Conservation (phyloP, 2,329 filamentous ascomycete species). For the Clarireedia hainanense region DNA sequence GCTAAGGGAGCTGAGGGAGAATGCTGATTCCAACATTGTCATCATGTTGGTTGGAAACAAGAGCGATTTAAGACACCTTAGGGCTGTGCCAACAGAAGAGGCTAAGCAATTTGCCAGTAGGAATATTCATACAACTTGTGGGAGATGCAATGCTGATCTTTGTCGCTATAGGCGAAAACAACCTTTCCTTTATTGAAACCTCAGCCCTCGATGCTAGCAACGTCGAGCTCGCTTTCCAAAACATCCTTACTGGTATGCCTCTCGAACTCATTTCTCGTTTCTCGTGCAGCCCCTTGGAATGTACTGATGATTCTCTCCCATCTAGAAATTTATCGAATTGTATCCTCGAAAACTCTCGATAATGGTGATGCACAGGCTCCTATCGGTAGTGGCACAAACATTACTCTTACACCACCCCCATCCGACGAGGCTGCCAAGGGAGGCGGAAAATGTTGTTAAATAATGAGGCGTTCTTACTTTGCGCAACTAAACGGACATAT, state of each 20-base stretch:
- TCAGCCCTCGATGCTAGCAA: slow-evolving; percentile 98
- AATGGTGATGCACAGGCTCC: slow-evolving; percentile 77
- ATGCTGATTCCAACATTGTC: slow-evolving; percentile 97
- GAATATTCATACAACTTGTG: slow-evolving; percentile 19
- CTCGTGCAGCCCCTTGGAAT: background rate
- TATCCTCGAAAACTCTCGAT: slow-evolving; percentile 94
- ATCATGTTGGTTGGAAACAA: slow-evolving; percentile 99
- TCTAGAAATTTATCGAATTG: slow-evolving; percentile 97
- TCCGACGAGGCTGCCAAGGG: slow-evolving; percentile 69
- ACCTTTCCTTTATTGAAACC: slow-evolving; percentile 98
- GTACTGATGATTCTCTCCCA: slow-evolving; percentile 10
- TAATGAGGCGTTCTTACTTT: slow-evolving; percentile 10
- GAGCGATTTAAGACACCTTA: slow-evolving; percentile 98
- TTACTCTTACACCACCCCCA: slow-evolving; percentile 79
- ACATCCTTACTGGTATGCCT: slow-evolving; percentile 85
- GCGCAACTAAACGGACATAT: slow-evolving; percentile 12
- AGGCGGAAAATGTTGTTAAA: slow-evolving; percentile 69
- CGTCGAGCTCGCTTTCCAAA: slow-evolving; percentile 98
- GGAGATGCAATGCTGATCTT: slow-evolving; percentile 24
- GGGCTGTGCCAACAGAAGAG: slow-evolving; percentile 95
- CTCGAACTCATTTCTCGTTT: background rate
- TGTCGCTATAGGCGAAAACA: slow-evolving; percentile 72
- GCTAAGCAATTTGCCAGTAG: slow-evolving; percentile 95
- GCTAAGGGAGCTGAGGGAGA: slow-evolving; percentile 96
- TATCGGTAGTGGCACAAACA: slow-evolving; percentile 71